Evolutionary conservation across 2,329 filamentous ascomycete species (phyloP), one percentile per base, ranked within the genome.

Genomic region (Sphaerulina musiva): DNA sequence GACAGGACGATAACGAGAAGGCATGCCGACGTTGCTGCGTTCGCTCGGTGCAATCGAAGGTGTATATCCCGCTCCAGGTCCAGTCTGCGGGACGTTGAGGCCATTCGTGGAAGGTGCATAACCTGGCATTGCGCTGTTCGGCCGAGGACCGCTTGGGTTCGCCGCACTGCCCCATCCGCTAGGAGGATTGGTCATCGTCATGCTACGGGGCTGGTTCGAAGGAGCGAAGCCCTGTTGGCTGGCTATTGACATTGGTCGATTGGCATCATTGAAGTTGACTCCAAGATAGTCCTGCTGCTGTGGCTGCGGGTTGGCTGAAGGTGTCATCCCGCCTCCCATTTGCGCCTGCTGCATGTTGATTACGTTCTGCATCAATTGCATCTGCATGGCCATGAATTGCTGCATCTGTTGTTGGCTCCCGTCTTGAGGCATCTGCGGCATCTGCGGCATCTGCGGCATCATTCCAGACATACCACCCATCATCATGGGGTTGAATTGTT

Each of bases 1-100:
- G 0, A 97, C 92, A 1, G 93, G 90, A 44, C 93, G 82, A 73
- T 98, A 98, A 43, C 93, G 84, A 32, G 89, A 85, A 7, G 93
- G 90, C 49, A 95, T 79, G 12, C 93, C 93, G 57, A 96, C 77
- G 69, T 95, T 97, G 77, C 91, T 97, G 57, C 93, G 86, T 74
- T 97, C 93, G 4, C 89, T 95, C 1, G 93, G 93, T 2, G 93
- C 92, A 62, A 98, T 95, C 0, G 92, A 97, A 1, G 90, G 84
- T 1, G 90, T 81, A 71, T 97, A 97, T 7, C 82, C 83, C 48
- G 72, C 71, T 45, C 74, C 62, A 44, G 64, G 64, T 39, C 64
- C 65, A 66, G 69, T 56, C 26, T 65, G 59, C 64, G 70, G 59
- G 64, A 73, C 45, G 67, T 71, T 56, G 61, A 70, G 42, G 68